Conservation (phyloP, 768 basidiomycete genomes). For the Leucogyrophana mollusca region DNA sequence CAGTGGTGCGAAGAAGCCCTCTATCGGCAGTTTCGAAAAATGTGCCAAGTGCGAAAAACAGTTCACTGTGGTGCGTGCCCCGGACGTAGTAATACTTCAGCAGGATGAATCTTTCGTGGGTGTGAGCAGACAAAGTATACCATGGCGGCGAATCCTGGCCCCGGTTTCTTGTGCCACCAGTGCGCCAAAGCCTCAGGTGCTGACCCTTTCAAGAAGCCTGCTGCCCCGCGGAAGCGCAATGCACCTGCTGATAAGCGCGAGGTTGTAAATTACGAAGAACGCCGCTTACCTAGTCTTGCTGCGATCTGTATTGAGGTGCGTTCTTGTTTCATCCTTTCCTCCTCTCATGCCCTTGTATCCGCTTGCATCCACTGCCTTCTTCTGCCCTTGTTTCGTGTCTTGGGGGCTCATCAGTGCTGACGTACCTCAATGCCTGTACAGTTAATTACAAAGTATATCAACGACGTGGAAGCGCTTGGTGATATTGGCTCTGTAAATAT, state of each 20-base stretch:
- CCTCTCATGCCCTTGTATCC: neutral
- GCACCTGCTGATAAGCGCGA: slow-evolving; percentile 64
- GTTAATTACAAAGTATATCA: slow-evolving; percentile 83
- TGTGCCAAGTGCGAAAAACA: slow-evolving; percentile 83
- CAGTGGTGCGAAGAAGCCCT: slow-evolving; percentile 46
- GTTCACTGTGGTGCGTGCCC: slow-evolving; percentile 78
- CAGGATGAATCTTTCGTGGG: no score
- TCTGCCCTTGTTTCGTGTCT: no score
- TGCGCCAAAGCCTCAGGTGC: slow-evolving; percentile 78
- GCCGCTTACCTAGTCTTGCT: slow-evolving; percentile 66
- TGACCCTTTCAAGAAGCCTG: slow-evolving; percentile 85
- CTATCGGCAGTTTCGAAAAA: slow-evolving; percentile 73
- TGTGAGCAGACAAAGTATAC: slow-evolving; percentile 79
- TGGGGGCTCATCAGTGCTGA: no score
- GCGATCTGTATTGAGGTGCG: slow-evolving; percentile 77
- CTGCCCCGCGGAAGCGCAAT: slow-evolving; percentile 59
- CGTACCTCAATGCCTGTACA: slow-evolving; percentile 27
- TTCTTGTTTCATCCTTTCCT: slow-evolving; percentile 9
- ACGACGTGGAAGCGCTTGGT: slow-evolving; percentile 86
- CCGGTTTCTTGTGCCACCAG: slow-evolving; percentile 80
- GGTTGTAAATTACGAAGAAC: slow-evolving; percentile 68
- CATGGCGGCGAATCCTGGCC: slow-evolving; percentile 62
- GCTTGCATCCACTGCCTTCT: no score
- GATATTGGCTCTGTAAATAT: slow-evolving; percentile 85
- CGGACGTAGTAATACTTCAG: no score